Conservation (phyloP, 2,329 filamentous ascomycete species). For the Dryadomyces quercivorus region DNA sequence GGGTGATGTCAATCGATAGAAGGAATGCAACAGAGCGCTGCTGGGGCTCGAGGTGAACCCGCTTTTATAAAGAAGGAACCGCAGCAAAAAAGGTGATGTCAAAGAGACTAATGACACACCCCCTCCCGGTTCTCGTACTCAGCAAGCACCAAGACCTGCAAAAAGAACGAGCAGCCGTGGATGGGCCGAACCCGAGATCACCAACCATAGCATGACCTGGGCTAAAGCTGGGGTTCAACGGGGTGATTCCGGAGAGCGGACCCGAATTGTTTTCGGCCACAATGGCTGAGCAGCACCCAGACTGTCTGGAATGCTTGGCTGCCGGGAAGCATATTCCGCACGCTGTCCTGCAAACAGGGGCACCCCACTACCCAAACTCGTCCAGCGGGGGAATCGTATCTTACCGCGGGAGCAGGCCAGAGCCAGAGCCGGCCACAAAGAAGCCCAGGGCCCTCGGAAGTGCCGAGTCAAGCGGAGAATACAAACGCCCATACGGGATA, state of each 20-base stretch:
- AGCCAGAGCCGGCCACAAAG: too few relatives aligned
- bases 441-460: too few relatives aligned
- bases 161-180: background rate
- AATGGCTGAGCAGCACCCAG: background rate
- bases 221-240: background rate
- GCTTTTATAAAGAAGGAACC: constrained; percentile 5
- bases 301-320: background rate
- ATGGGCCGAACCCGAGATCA: background rate
- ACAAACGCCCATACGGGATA: too few relatives aligned
- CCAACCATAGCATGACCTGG: background rate
- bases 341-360: background rate
- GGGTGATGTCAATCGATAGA: background rate
- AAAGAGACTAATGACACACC: constrained; percentile 4
- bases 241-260: background rate
- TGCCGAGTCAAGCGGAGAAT: too few relatives aligned
- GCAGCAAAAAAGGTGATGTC: background rate
- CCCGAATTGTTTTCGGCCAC: constrained; percentile 1
- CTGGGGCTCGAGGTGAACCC: constrained; percentile 1
- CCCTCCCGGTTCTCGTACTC: background rate
- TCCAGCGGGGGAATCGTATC: background rate
- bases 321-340: background rate
- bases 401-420: background rate
- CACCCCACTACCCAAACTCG: background rate
- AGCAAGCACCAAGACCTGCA: background rate
- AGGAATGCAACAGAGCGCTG: background rate